phyloP scores from a whole-genome alignment of 176 grass and related monocot genomes.

The Juncus effusus region DNA sequence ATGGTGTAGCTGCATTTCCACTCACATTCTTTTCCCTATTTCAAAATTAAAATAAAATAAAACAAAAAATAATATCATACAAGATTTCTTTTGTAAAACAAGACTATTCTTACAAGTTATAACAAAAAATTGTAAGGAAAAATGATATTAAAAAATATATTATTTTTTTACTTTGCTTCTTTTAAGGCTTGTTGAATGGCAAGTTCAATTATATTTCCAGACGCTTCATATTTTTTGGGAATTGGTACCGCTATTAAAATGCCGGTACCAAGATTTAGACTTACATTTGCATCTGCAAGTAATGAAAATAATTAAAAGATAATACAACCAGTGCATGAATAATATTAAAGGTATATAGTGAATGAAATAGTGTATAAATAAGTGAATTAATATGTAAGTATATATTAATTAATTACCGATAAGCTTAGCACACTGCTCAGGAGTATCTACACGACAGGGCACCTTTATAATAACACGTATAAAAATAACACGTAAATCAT shows the following conservation, averaged over 20 bases:
- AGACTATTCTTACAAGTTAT: not conserved
- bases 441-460: slow-evolving; percentile 72
- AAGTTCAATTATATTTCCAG: slow-evolving; percentile 73
- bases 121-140: not conserved
- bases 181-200: slow-evolving; percentile 78
- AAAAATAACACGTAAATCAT: too few species aligned
- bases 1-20: slow-evolving; percentile 71
- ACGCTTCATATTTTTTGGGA: slow-evolving; percentile 63
- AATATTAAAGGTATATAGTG: too few species aligned
- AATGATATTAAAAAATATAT: not conserved
- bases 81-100: not conserved
- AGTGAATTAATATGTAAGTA: too few species aligned
- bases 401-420: slow-evolving; percentile 39
- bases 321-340: too few species aligned
- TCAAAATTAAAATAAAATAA: not conserved
- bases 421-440: slow-evolving; percentile 74
- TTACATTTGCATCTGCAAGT: slow-evolving; percentile 65
- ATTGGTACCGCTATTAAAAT: slow-evolving; percentile 83
- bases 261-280: slow-evolving; percentile 63
- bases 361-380: not conserved
- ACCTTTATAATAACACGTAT: slow-evolving; percentile 36
- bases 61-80: slow-evolving; percentile 3
- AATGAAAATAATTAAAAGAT: slow-evolving; percentile 3
- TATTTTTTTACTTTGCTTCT: slow-evolving; percentile 64
- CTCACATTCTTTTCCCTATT: slow-evolving; percentile 60